These are phyloP conservation scores for Hygrophila difformis DNA, from an alignment of 257 asterid species.

Conservation along the genomic window DNA sequence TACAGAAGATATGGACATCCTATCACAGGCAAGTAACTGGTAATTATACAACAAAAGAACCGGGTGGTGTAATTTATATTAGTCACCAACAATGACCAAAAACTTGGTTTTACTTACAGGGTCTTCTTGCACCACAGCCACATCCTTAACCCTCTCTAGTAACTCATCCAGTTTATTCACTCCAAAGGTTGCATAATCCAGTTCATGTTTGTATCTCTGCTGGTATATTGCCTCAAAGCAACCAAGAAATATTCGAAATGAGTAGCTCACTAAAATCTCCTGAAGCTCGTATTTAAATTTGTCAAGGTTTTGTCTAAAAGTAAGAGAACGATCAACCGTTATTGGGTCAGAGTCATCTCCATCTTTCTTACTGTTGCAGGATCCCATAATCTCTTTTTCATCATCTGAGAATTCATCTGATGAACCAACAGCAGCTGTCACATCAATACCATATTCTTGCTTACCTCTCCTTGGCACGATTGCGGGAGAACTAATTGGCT, in stretches of 20 bases:
- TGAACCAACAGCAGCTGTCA: slow-evolving; percentile 30
- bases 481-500: slow-evolving; percentile 16
- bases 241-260: slow-evolving; percentile 55
- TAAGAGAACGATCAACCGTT: slow-evolving; percentile 3
- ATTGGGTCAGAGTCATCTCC: slow-evolving; percentile 19
- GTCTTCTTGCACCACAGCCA: slow-evolving; percentile 69
- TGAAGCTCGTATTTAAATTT: slow-evolving; percentile 71
- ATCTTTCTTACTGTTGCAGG: slow-evolving; percentile 12
- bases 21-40: too few relatives aligned
- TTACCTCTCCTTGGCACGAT: slow-evolving; percentile 40
- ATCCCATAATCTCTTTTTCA: slow-evolving; percentile 35
- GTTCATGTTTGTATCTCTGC: slow-evolving; percentile 69
- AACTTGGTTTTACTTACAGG: slow-evolving; percentile 50
- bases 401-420: slow-evolving; percentile 67
- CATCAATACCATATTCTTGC: slow-evolving; percentile 30
- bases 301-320: slow-evolving; percentile 28
- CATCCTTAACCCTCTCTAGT: slow-evolving; percentile 63
- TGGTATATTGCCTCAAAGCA: slow-evolving; percentile 62
- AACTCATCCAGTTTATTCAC: slow-evolving; percentile 67
- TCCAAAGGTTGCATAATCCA: slow-evolving; percentile 57
- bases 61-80: slow-evolving; percentile 9
- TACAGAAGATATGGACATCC: too few relatives aligned
- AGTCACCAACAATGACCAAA: slow-evolving; percentile 56
- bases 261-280: slow-evolving; percentile 85
- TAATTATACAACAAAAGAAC: not conserved